Base-by-base conservation (phyloP, 2,329 filamentous ascomycete species). In the Aaosphaeria arxii region DNA sequence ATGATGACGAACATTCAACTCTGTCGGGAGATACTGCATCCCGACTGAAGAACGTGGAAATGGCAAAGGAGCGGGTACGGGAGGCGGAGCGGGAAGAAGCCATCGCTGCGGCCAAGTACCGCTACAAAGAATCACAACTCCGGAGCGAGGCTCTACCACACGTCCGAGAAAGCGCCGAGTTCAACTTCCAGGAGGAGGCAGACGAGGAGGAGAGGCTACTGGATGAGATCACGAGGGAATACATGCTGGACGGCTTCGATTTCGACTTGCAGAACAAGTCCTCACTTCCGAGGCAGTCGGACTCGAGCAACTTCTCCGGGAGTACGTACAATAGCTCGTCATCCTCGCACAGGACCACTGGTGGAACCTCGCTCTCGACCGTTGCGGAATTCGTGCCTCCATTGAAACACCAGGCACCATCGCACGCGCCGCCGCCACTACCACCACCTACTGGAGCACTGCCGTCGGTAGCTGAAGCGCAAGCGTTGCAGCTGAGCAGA, bases 171-270 rank as follows among this genome's bases (percentile, higher is more conserved):
- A 71, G 66, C 42, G 61, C 61, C 31, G 67, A 69, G 46, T 57
- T 64, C 48, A 61, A 56, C 38, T 63, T 66, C 47, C 58, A 62
- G 9, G 65, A 68, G 11, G 33, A 36, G 9, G 75, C 72, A 13
- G 74, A 75, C 44, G 76, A 78, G 62, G 76, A 78, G 52, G 75
- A 78, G 54, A 71, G 75, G 3, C 63, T 78, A 45, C 71, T 96
- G 43, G 92, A 96, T 52, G 90, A 96, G 66, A 90, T 97, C 80
- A 91, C 89, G 0, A 84, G 82, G 54, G 89, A 88, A 45, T 92
- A 91, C 67, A 82, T 85, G 46, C 84, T 94, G 62, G 89, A 92
- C 47, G 87, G 91, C 48, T 95, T 95, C 62, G 81, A 89, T 49
- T 88, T 91, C 63, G 86, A 84, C 46, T 71, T 85, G 32, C 80